Conservation (phyloP, 768 basidiomycete genomes). For the Steccherinum ochraceum region DNA sequence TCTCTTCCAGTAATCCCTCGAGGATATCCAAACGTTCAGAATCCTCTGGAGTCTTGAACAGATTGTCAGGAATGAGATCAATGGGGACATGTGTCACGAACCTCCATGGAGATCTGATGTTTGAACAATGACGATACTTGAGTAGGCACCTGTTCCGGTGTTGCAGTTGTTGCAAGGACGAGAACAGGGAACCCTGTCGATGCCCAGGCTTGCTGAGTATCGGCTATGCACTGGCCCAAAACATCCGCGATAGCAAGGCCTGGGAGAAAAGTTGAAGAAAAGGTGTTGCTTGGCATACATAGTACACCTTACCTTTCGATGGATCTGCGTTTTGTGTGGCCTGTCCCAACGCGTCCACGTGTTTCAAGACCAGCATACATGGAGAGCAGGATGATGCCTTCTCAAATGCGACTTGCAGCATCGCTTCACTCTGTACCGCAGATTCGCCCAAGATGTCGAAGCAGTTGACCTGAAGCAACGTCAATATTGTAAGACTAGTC, state of each 20-base stretch:
- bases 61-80: not conserved
- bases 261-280: slow-evolving; percentile 20
- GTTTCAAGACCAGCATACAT: slow-evolving; percentile 74
- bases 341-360: slow-evolving; percentile 74
- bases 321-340: slow-evolving; percentile 58
- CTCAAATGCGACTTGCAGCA: slow-evolving; percentile 66
- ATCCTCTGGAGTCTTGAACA: slow-evolving; percentile 72
- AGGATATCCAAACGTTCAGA: slow-evolving; percentile 62
- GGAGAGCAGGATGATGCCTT: slow-evolving; percentile 76
- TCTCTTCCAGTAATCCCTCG: slow-evolving; percentile 32
- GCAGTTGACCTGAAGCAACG: slow-evolving; percentile 69
- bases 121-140: slow-evolving; percentile 73
- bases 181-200: slow-evolving; percentile 66
- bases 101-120: slow-evolving; percentile 75
- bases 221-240: slow-evolving; percentile 57
- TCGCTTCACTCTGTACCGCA: slow-evolving; percentile 67
- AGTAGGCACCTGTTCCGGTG: slow-evolving; percentile 56
- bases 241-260: slow-evolving; percentile 51
- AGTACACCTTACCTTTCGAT: slow-evolving; percentile 50
- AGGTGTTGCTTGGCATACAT: not conserved
- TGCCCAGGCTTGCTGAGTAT: slow-evolving; percentile 50
- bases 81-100: slow-evolving; percentile 23
- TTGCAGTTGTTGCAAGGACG: slow-evolving; percentile 67
- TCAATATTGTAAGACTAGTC: not conserved
- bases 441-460: slow-evolving; percentile 79